Base-by-base conservation (phyloP, 345 rosid species). In the Mercurialis annua region DNA sequence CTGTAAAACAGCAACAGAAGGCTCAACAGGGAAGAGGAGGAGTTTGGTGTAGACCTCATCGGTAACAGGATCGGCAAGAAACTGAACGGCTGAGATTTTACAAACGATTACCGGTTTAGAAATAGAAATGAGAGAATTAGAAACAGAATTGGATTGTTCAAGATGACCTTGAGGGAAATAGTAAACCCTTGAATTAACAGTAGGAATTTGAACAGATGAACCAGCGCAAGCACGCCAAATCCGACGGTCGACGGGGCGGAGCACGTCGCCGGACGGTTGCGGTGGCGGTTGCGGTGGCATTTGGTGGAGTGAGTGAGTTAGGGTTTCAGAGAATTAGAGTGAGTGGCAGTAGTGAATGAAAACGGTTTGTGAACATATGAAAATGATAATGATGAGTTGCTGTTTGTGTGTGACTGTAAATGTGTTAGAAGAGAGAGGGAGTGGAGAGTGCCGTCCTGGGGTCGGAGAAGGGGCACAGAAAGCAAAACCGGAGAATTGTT, bases 181-280 rank as follows among this genome's bases (percentile, higher is more conserved):
- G 59, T 84, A 89, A 66, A 89, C 98, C 83, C 89, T 79, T 62
- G 96, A 83, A 51, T 78, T 58, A 17, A 87, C 38, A 2, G 82
- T 0, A 5, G 94, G 97, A 75, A 86, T 81, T 59, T 75, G 87
- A 10, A 87, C 83, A 29, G 85, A 77, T 29, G 87, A 74, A 1
- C 98, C 97, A 0, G 96, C 96, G 68, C 89, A 90, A 52, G 92
- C 85, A 0, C 88, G 84, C 98, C 98, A 93, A 84, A 89, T 79
- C 76, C 71, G 78, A 0, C 78, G 68, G 65, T 87, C 88, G 16
- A 92, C 87, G 29, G 40, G 70, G 65, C 88, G 75, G 62, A 48
- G 75, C 47, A 23, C 77, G 40, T 71, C 82, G 40, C 21, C 48
- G 33, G 50, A 7, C 14, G 63, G 43, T 26, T 20, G 24, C 17